Base-by-base conservation (phyloP, 768 basidiomycete species). In the Suillus cothurnatus region DNA sequence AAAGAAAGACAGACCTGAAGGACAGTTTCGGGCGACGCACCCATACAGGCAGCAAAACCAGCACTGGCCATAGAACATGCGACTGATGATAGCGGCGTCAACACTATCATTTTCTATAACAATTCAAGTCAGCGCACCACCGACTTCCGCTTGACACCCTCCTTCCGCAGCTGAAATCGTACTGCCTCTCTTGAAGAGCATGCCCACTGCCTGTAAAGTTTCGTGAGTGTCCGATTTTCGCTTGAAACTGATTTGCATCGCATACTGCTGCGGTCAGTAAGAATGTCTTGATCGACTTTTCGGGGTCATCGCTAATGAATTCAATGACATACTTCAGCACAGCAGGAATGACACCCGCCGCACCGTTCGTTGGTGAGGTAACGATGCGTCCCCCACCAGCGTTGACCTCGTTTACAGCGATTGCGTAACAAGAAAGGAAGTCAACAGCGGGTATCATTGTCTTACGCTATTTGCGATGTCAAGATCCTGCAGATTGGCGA, bases 161-260 rank as follows among this genome's bases (percentile, higher is more conserved):
- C 96, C 96, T 78, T 99, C 97, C 0, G 97, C 95, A 17, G 96
- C 96, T 56, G 92, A 93, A 60, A 98, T 97, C 2, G 96, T 97
- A 67, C 94, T 94, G n/a, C 95, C 95, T 65, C 96, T 87, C 75
- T 99, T 98, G 82, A 95, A 97, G 38, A 97, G 80, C 95, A 97
- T 97, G 19, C 96, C 95, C 61, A 97, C 79, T 11, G 95, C 91
- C 91, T 93, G 62, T 58, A 26, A 68, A 28, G 2, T 59, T 59
- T 6, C 26, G 39, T 41, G 7, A 41, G 38, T 14, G 11, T 59
- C 38, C 11, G 21, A 59, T 21, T 9, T 39, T 59, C 28, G 12
- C 19, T 21, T 59, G 6, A 59, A 31, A 41, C n/a, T 49, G n/a
- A 41, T 12, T 49, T 63, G 81, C 86, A 68, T 71, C 93, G 81